These are phyloP conservation scores for Pleurotus djamor DNA, from an alignment of 768 basidiomycete species.

Conservation along the genomic window DNA sequence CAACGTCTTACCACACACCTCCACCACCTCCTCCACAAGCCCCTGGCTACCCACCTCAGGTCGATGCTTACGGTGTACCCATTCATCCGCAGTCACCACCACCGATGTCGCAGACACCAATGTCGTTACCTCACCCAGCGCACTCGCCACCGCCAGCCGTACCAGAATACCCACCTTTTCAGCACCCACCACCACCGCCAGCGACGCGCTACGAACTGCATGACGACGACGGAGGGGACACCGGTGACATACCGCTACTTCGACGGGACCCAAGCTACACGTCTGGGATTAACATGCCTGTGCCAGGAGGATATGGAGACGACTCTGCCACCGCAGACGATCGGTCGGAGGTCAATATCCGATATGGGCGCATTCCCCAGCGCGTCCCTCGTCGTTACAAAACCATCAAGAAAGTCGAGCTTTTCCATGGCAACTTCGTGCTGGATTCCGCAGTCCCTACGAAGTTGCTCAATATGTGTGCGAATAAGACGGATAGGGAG, in stretches of 20 bases:
- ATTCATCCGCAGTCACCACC: constrained; percentile 22
- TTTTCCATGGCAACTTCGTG: constrained; percentile 94
- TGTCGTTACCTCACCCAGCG: constrained; percentile 4
- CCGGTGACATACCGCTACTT: constrained; percentile 69
- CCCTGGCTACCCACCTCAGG: constrained; percentile 11
- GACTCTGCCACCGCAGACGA: constrained; percentile 23
- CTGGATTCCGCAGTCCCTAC: constrained; percentile 87
- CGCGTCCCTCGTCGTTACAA: constrained; percentile 88
- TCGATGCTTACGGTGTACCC: constrained; percentile 14
- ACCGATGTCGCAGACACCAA: constrained; percentile 14
- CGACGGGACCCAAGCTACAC: constrained; percentile 35
- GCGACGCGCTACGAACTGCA: constrained; percentile 35
- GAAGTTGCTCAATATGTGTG: constrained; percentile 86
- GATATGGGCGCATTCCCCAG: constrained; percentile 91
- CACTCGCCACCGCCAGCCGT: constrained; percentile 6
- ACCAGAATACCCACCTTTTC: constrained; percentile 21
- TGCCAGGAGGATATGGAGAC: constrained; percentile 44
- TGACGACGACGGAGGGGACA: constrained; percentile 43
- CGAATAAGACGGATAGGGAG: constrained; percentile 77
- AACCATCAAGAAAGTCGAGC: constrained; percentile 91
- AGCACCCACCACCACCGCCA: constrained; percentile 18
- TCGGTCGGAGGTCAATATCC: constrained; percentile 53
- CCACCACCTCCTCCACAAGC: constrained; percentile 18
- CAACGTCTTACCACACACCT: constrained; percentile 20
- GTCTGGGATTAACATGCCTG: constrained; percentile 27